These are phyloP conservation scores for Sideroxylon spinosum DNA, from an alignment of 179 eudicot species.

Conservation along the genomic window DNA sequence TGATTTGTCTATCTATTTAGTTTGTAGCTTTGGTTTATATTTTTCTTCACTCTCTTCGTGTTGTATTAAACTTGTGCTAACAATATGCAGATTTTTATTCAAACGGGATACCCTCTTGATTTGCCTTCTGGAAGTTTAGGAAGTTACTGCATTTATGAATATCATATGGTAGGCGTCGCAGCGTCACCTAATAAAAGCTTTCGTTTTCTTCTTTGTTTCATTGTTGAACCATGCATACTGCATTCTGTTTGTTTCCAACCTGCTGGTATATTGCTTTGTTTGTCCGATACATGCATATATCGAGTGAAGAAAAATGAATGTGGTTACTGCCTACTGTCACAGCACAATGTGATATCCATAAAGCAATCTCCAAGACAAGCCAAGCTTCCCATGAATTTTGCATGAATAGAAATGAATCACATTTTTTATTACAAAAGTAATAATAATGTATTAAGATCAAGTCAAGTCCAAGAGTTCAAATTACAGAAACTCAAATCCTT, in stretches of 20 bases:
- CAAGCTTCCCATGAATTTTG: not conserved
- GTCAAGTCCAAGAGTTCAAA: not conserved
- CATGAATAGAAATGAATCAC: not conserved
- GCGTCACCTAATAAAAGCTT: not conserved
- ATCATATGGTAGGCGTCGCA: conserved; percentile 70
- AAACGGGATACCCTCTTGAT: conserved; percentile 97
- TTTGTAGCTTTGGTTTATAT: conserved; percentile 4
- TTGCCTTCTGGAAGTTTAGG: conserved; percentile 98
- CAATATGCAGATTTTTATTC: conserved; percentile 84
- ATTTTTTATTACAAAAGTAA: too few relatives aligned
- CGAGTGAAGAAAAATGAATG: not conserved
- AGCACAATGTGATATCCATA: not conserved
- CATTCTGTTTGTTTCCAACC: conserved; percentile 7
- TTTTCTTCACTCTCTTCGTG: not conserved
- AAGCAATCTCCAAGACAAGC: not conserved
- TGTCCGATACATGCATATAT: not conserved
- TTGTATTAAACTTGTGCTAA: conserved; percentile 5
- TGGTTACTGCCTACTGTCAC: not conserved
- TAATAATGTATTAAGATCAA: too few relatives aligned
- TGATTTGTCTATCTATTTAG: not conserved
- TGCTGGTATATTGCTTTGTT: not conserved
- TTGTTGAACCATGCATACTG: not conserved
- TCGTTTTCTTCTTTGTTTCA: not conserved
- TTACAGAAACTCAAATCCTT: not conserved
- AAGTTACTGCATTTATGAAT: conserved; percentile 95